phyloP scores from a whole-genome alignment of 148 eudicot genomes.

The Arbutus unedo region DNA sequence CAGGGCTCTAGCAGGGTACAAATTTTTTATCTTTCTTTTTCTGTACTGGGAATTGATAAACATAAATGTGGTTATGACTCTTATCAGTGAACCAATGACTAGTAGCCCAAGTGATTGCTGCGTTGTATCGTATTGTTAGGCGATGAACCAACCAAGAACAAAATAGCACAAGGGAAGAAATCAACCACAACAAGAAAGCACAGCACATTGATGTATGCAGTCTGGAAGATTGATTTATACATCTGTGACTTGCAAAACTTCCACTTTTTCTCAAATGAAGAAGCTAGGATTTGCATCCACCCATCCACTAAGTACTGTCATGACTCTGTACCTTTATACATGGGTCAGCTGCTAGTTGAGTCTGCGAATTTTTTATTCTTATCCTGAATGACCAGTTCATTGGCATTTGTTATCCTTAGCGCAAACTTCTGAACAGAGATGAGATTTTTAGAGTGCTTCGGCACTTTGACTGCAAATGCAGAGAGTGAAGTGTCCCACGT shows the following conservation, averaged over 20 bases:
- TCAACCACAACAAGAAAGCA: not conserved
- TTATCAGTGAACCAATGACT: not conserved
- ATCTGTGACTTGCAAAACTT: not conserved
- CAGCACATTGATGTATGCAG: not conserved
- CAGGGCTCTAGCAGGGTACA: not conserved
- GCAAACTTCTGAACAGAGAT: too few species aligned
- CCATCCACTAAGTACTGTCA: not conserved
- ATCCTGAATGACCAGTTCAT: too few species aligned
- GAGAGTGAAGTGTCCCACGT: not conserved
- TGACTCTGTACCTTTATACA: not conserved
- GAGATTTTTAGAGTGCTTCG: too few species aligned
- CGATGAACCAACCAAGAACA: not conserved
- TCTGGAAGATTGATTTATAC: not conserved
- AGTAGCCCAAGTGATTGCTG: not conserved
- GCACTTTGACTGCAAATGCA: too few species aligned
- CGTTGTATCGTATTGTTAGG: not conserved
- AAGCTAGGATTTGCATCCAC: not conserved
- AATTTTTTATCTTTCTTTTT: not conserved
- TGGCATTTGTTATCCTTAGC: too few species aligned
- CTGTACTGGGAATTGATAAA: not conserved
- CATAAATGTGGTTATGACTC: not conserved
- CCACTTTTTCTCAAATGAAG: not conserved
- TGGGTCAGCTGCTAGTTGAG: not conserved
- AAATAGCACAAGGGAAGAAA: not conserved
- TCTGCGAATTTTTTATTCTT: too few species aligned